Evolutionary conservation across 495 filamentous ascomycete species (phyloP).

Genomic region (Podospora appendiculata): DNA sequence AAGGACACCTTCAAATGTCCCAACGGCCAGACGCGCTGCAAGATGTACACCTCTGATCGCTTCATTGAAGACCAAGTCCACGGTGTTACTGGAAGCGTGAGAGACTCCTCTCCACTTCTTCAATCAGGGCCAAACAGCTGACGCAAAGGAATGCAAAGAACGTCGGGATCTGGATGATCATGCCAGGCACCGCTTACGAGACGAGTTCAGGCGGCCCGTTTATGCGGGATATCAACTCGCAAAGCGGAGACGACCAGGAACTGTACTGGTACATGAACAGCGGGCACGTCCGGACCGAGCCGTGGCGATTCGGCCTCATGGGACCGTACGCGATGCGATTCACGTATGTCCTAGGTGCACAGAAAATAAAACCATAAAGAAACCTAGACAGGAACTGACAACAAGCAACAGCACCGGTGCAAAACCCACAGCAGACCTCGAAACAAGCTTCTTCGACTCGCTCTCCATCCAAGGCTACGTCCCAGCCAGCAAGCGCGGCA

Average conservation of each 20-base stretch:
- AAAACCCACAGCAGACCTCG: constrained; percentile 33
- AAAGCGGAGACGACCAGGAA: constrained; percentile 46
- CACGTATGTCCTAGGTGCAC: constrained; percentile 30
- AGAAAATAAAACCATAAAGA: too few species aligned
- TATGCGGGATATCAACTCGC: constrained; percentile 52
- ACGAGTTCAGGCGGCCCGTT: constrained; percentile 44
- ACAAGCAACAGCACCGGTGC: constrained; percentile 29
- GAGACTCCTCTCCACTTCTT: background rate
- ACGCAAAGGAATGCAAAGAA: constrained; percentile 12
- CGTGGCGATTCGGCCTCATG: constrained; percentile 49
- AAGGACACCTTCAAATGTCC: constrained; percentile 50
- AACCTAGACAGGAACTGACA: background rate
- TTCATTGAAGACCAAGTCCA: constrained; percentile 53
- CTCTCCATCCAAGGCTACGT: constrained; percentile 49
- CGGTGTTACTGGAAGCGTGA: constrained; percentile 36
- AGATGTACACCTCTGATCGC: constrained; percentile 54
- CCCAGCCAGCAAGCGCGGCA: constrained; percentile 36
- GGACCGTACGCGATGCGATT: constrained; percentile 54
- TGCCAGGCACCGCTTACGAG: constrained; percentile 33
- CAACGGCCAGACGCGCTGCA: constrained; percentile 49
- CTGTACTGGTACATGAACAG: constrained; percentile 60
- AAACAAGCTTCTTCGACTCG: constrained; percentile 47
- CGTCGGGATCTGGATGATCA: constrained; percentile 36
- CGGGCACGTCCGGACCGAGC: constrained; percentile 50
- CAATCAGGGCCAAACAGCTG: background rate